These are phyloP conservation scores for Erucastrum elatum DNA, from an alignment of 345 rosid species.

Conservation along the genomic window DNA sequence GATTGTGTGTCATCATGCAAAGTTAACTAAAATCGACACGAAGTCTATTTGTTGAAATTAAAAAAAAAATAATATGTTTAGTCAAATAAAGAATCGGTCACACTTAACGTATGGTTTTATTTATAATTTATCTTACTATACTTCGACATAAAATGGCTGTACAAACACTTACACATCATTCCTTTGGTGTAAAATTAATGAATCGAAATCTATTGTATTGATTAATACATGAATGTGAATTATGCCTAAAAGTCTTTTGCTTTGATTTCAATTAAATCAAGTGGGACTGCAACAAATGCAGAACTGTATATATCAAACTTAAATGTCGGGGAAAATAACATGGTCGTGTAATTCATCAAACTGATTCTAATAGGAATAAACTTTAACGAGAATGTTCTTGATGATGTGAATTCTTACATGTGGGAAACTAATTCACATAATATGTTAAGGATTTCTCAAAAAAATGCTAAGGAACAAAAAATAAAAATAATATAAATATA, in stretches of 20 bases:
- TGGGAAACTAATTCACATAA: neutral
- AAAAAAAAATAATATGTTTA: neutral
- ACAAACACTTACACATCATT: neutral
- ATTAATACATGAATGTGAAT: neutral
- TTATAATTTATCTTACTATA: neutral
- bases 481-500: neutral
- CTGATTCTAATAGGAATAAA: neutral
- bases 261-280: conserved; percentile 22
- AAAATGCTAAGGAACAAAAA: neutral
- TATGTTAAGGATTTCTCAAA: neutral
- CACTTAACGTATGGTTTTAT: neutral
- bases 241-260: conserved; percentile 6
- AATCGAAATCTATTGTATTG: neutral
- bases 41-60: neutral
- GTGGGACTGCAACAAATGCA: conserved; percentile 27
- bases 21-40: neutral
- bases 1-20: neutral
- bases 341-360: conserved; percentile 4
- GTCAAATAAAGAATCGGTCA: neutral
- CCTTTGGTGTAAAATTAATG: neutral
- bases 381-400: neutral
- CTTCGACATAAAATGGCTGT: neutral
- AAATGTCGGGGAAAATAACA: conserved; percentile 11
- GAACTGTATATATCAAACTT: conserved; percentile 12
- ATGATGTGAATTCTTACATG: neutral